phyloP scores from a whole-genome alignment of 2,329 filamentous ascomycete species.

The Aaosphaeria pasadenensis region DNA sequence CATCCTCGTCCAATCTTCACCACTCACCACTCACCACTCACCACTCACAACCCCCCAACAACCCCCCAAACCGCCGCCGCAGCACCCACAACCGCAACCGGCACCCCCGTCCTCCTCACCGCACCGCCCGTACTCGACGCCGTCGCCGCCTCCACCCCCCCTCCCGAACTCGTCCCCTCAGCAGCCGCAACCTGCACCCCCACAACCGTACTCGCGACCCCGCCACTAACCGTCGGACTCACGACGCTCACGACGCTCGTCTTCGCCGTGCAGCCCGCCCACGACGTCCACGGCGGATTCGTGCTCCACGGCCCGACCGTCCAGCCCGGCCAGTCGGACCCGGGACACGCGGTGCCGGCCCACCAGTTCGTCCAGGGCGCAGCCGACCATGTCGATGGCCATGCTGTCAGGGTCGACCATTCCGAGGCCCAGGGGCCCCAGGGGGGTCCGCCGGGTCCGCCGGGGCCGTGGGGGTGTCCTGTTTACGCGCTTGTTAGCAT shows the following conservation, averaged over 20 bases:
- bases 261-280: conserved; percentile 27
- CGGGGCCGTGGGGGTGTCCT: not conserved
- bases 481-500: not conserved
- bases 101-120: conserved; percentile 16
- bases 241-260: conserved; percentile 30
- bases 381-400: conserved; percentile 10
- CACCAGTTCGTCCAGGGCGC: conserved; percentile 37
- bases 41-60: conserved; percentile 21
- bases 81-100: conserved; percentile 13
- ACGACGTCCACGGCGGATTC: conserved; percentile 34
- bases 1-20: too few species aligned
- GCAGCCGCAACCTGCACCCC: conserved; percentile 33
- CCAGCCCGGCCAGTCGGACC: conserved; percentile 36
- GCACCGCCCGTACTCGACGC: conserved; percentile 6
- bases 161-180: conserved; percentile 3
- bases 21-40: too few species aligned
- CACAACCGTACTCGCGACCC: conserved; percentile 21
- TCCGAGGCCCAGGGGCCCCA: conserved; percentile 24
- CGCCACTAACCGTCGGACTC: conserved; percentile 26
- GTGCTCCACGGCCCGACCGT: conserved; percentile 34
- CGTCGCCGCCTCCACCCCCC: conserved; percentile 1
- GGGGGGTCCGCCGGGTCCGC: conserved; percentile 23
- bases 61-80: conserved; percentile 3
- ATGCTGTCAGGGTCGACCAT: conserved; percentile 24
- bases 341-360: conserved; percentile 28